Evolutionary conservation across 805 yeast genomes (phyloP).

Genomic region (Starmerella vaccinii): DNA sequence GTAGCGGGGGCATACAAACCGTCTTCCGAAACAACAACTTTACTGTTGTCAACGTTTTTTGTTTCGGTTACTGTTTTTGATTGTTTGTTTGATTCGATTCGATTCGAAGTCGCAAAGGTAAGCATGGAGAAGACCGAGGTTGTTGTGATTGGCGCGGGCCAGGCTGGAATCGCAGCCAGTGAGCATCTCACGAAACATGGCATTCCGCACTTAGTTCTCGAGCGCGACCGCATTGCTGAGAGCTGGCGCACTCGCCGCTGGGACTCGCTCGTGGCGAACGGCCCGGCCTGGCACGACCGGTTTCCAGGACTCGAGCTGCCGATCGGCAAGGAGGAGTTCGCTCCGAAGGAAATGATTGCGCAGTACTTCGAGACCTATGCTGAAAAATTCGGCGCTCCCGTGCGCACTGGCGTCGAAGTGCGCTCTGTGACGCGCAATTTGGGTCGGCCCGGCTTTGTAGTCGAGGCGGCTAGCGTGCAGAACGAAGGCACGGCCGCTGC

Average conservation of each 20-base stretch:
- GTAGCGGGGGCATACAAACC: too few species aligned
- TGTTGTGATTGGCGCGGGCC: constrained; percentile 21
- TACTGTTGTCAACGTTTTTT: too few species aligned
- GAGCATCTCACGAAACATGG: constrained; percentile 13
- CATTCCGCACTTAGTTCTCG: constrained; percentile 16
- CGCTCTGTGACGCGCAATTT: background rate
- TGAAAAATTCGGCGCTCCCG: constrained; percentile 12
- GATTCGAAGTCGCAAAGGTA: background rate
- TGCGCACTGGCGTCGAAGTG: constrained; percentile 11
- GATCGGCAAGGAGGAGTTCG: constrained; percentile 11
- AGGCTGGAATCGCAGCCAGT: constrained; percentile 22
- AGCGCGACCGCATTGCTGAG: constrained; percentile 16
- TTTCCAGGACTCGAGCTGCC: constrained; percentile 16
- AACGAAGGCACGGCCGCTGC: background rate
- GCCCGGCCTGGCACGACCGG: constrained; percentile 23
- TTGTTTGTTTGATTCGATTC: too few species aligned
- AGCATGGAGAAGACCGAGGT: constrained; percentile 5
- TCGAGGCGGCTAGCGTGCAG: background rate
- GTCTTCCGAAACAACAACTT: too few species aligned
- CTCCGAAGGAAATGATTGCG: constrained; percentile 12
- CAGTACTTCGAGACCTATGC: constrained; percentile 17
- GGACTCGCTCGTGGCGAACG: constrained; percentile 22
- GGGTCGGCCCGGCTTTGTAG: constrained; percentile 11
- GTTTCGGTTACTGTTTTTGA: too few species aligned
- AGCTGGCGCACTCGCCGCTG: constrained; percentile 22